Conservation (phyloP, 2,329 filamentous ascomycete genomes). For the Monilinia vaccinii-corymbosi region DNA sequence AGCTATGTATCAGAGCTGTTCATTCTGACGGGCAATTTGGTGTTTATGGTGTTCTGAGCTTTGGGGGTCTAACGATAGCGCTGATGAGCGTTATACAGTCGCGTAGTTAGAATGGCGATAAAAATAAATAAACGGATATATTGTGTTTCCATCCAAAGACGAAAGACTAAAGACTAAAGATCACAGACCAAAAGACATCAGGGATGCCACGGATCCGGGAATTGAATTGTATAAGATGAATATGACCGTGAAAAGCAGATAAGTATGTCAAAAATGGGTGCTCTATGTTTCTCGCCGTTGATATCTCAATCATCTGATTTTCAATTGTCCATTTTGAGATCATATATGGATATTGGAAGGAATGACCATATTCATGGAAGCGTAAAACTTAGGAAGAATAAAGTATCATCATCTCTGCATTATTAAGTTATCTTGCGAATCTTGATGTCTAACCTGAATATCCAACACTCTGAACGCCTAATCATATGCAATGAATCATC, state of each 20-base stretch:
- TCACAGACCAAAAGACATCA: neutral
- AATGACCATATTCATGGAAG: too few relatives aligned
- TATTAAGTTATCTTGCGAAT: neutral
- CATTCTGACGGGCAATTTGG: neutral
- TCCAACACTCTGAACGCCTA: neutral
- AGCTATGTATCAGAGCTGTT: too few relatives aligned
- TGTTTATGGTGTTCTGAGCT: neutral
- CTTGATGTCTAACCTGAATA: neutral
- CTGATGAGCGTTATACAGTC: neutral
- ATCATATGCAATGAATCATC: neutral
- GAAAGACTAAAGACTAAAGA: too few relatives aligned
- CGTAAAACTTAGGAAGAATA: neutral
- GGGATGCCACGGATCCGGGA: too few relatives aligned
- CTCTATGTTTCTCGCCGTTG: too few relatives aligned
- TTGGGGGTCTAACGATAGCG: neutral
- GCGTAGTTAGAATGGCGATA: too few relatives aligned
- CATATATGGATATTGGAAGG: neutral
- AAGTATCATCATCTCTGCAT: neutral
- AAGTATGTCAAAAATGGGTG: neutral
- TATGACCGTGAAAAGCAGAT: too few relatives aligned
- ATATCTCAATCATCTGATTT: too few relatives aligned
- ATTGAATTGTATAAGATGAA: neutral
- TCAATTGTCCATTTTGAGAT: neutral
- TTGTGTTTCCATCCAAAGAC: too few relatives aligned
- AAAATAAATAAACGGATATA: too few relatives aligned